Evolutionary conservation across 2,329 filamentous ascomycete species (phyloP).

Genomic region (Nemania sp.): DNA sequence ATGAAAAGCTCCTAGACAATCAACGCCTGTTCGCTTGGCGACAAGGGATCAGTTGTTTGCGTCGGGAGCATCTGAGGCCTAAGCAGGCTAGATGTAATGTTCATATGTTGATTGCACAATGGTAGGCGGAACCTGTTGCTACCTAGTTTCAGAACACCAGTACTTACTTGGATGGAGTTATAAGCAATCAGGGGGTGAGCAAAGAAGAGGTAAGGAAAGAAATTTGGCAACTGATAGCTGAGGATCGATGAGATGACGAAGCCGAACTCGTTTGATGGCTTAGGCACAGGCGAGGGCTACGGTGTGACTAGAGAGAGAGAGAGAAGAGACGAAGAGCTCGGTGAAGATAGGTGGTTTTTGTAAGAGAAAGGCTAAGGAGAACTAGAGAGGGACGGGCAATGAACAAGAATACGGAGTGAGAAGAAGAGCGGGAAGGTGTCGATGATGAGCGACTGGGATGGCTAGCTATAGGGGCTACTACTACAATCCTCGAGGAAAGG

Average conservation of each 20-base stretch:
- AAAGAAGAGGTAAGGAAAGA: neutral
- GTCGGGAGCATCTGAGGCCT: conserved; percentile 1
- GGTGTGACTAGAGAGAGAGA: no score
- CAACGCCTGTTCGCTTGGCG: neutral
- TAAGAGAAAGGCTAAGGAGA: neutral
- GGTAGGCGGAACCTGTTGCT: neutral
- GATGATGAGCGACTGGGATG: neutral
- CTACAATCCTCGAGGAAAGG: neutral
- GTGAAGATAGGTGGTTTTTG: neutral
- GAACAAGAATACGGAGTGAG: neutral
- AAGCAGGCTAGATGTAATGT: neutral
- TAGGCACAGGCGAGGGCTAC: no score
- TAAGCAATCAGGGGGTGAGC: neutral
- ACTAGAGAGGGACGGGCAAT: neutral
- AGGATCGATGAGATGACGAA: neutral
- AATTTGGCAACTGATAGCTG: neutral
- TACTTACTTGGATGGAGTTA: conserved; percentile 6
- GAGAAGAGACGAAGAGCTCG: no score
- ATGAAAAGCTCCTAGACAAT: conserved; percentile 3
- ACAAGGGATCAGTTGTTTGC: conserved; percentile 1
- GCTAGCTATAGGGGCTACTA: conserved; percentile 4
- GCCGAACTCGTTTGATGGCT: neutral
- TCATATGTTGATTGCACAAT: neutral
- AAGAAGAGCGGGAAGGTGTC: neutral
- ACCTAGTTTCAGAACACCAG: neutral